Percentiles rank a stretch among this genome's conserved stretches.
Conservation (phyloP, 2,329 filamentous ascomycete genomes). For the Akanthomyces uredinophilus region DNA sequence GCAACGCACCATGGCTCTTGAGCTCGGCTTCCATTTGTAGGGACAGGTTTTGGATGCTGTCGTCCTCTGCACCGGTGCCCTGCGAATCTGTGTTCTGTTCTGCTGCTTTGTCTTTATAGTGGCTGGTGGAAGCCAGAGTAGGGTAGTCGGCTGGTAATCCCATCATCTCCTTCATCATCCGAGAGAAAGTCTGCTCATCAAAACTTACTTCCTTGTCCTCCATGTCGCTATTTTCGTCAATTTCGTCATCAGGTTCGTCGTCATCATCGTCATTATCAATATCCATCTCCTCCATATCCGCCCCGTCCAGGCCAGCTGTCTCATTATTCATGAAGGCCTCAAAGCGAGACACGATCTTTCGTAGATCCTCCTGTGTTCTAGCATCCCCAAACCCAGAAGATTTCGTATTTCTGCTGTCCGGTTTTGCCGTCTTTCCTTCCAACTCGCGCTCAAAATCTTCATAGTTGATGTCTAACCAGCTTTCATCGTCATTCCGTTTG, state of each 20-base stretch:
- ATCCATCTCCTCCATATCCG: slow-evolving; percentile 67
- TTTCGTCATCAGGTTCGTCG: slow-evolving; percentile 48
- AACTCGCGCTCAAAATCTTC: slow-evolving; percentile 83
- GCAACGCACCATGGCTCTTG: slow-evolving; percentile 61
- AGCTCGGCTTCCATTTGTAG: slow-evolving; percentile 69
- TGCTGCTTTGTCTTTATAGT: not conserved
- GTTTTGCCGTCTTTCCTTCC: slow-evolving; percentile 38
- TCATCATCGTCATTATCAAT: slow-evolving; percentile 52
- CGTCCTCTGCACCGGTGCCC: slow-evolving; percentile 38
- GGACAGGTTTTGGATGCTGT: slow-evolving; percentile 61
- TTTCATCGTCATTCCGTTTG: slow-evolving; percentile 71
- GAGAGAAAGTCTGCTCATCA: slow-evolving; percentile 77
- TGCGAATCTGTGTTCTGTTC: not conserved
- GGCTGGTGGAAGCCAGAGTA: not conserved
- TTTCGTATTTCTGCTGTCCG: slow-evolving; percentile 30
- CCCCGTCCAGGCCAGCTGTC: slow-evolving; percentile 72
- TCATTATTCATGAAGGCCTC: slow-evolving; percentile 88
- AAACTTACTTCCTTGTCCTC: slow-evolving; percentile 75
- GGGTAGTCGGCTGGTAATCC: slow-evolving; percentile 44
- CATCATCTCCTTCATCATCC: slow-evolving; percentile 92
- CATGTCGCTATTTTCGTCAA: slow-evolving; percentile 53
- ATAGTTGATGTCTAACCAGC: slow-evolving; percentile 90
- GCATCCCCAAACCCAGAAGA: slow-evolving; percentile 57
- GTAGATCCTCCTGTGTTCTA: slow-evolving; percentile 67
- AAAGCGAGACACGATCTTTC: slow-evolving; percentile 90